Evolutionary conservation across 208 protist genomes (phyloP), one percentile per base, ranked within the genome.

Genomic region (Acanthamoeba royreba): DNA sequence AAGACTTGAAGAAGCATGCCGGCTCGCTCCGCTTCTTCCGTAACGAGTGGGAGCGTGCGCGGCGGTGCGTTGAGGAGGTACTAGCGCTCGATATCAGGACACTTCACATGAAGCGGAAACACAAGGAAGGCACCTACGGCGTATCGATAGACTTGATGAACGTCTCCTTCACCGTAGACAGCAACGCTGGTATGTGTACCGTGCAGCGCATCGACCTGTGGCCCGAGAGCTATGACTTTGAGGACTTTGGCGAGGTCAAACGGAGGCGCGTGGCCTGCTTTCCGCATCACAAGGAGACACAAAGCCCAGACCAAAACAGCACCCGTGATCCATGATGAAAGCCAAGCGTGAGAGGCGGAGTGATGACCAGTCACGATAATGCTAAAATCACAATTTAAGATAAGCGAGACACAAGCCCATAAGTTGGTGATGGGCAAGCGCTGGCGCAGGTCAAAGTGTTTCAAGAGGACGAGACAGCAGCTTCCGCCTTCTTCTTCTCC

Each of bases 181-280:
- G 22, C 22, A 45, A 85, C 22, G 53, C 0, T 45, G 42, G 43
- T 2, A 45, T 85, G 42, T 85, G 74, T 13, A 85, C 74, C 28
- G 74, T 85, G 43, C 43, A 53, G 74, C 28, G 25, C 11, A 85
- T 85, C 74, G 74, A 85, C 3, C 74, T 85, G 42, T 85, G 74
- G 74, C 74, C 74, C 42, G 74, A 85, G 74, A 85, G 42, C n/a
- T 85, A 85, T 45, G 74, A 85, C 43, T 85, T n/a, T 33, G 74
- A 47, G 1, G 43, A 85, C 43, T 85, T 85, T 31, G 38, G 38
- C 74, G 74, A 85, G 43, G 74, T 85, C 42, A 85, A 85, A 45
- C 31, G 38, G n/a, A 85, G 53, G 43, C 40, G 74, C n/a, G n/a
- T n/a, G n/a, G n/a, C n/a, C n/a, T n/a, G n/a, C n/a, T n/a, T n/a